Evolutionary conservation across 2,329 filamentous ascomycete species (phyloP), one percentile per base, ranked within the genome.

Genomic region (Daldinia sp.): DNA sequence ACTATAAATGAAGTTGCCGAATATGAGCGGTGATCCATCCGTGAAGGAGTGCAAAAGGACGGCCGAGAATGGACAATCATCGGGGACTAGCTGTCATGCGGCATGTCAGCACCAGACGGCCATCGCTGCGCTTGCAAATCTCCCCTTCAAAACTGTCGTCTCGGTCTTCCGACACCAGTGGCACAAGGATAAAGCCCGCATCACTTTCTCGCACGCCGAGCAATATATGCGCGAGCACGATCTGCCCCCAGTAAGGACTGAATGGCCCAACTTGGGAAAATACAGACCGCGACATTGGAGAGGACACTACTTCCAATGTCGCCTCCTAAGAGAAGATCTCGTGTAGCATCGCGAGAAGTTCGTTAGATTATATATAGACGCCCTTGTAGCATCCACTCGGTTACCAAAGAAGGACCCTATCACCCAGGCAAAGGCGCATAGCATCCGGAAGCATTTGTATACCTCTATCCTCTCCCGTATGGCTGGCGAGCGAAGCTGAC

Each of bases 131-230:
- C 64, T 73, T 29, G 71, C 66, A 1, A 69, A 61, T 7, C 63
- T 72, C 0, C 70, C 71, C 13, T 50, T 72, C 23, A 64, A 70
- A n/a, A 69, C 61, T 6, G 67, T 69, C 7, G 47, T 67, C 48
- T 58, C 64, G 7, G 58, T 73, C 25, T 64, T 73, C 21, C 49
- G 58, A 10, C 69, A 72, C 49, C 71, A 73, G 37, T 73, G 70
- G 70, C 64, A 66, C 21, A 73, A 72, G 41, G 71, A 73, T 29
- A 58, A 68, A 48, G 50, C 51, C 17, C 57, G 68, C 13, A 68
- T 73, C 23, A 67, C 63, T 17, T 72, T 70, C 37, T 68, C 71
- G 2, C 71, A 73, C 48, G 66, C 71, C n/a, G 64, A 70, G 50
- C 64, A 72, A 55, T 69, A 62, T 15, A 56, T 64, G 25, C 60